These are phyloP conservation scores for Solanum piurae DNA, from an alignment of 257 asterid species.

Conservation along the genomic window DNA sequence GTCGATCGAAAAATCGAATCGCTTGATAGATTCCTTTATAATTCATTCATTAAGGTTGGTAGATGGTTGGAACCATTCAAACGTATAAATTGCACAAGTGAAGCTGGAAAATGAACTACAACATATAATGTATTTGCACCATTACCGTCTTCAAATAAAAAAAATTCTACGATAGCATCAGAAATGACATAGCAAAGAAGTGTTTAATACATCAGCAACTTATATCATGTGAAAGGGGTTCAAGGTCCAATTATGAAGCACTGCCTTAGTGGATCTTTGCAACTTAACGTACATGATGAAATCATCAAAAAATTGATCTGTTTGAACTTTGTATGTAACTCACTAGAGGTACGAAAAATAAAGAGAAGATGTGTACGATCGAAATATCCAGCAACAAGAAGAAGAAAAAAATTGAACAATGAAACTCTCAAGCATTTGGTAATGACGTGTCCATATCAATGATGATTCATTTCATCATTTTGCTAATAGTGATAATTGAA, in stretches of 20 bases:
- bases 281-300: too few relatives aligned
- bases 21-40: fast-evolving
- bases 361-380: background rate
- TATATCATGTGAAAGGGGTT: background rate
- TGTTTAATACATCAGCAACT: background rate
- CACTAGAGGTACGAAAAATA: background rate
- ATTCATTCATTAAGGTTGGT: background rate
- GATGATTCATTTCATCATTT: background rate
- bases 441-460: background rate
- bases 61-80: too few relatives aligned
- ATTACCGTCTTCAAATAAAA: background rate
- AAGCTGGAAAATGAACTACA: too few relatives aligned
- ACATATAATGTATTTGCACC: background rate
- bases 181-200: too few relatives aligned
- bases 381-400: too few relatives aligned
- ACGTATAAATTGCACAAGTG: too few relatives aligned
- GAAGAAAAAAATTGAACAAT: too few relatives aligned
- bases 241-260: too few relatives aligned
- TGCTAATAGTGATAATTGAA: background rate
- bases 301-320: too few relatives aligned
- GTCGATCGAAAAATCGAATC: fast-evolving
- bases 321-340: too few relatives aligned
- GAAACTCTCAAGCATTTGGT: too few relatives aligned
- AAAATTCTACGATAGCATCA: too few relatives aligned
- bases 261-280: background rate